Evolutionary conservation across 2,329 filamentous ascomycete species (phyloP).

Genomic region (Talaromyces sp.): DNA sequence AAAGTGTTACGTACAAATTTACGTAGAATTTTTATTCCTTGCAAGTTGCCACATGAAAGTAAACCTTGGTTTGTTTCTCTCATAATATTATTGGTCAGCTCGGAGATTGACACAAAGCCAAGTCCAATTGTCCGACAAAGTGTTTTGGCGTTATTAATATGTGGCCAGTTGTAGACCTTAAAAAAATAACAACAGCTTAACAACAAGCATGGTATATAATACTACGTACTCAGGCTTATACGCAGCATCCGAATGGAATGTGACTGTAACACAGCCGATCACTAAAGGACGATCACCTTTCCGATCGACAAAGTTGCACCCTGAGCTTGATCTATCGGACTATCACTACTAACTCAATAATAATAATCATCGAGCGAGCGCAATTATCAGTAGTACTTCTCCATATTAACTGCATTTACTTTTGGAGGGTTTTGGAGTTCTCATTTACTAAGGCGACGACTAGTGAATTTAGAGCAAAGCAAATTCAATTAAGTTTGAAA

Average conservation of each 20-base stretch:
- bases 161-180: no score
- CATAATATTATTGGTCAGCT: not conserved
- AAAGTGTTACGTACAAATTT: not conserved
- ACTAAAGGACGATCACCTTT: not conserved
- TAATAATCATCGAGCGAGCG: not conserved
- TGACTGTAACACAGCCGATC: conserved; percentile 5
- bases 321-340: no score
- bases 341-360: not conserved
- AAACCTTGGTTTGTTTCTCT: not conserved
- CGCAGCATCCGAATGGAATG: not conserved
- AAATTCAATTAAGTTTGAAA: no score
- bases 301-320: conserved; percentile 2
- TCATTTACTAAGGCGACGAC: not conserved
- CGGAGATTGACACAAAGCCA: no score
- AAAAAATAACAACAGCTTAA: no score
- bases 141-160: no score
- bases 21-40: not conserved
- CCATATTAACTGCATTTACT: not conserved
- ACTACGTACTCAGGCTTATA: not conserved
- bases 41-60: not conserved
- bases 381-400: not conserved
- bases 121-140: no score
- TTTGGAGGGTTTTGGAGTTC: not conserved
- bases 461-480: not conserved
- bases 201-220: not conserved